These are phyloP conservation scores for Fomitopsis pinicola DNA, from an alignment of 1,284 basidiomycete species.

Conservation along the genomic window DNA sequence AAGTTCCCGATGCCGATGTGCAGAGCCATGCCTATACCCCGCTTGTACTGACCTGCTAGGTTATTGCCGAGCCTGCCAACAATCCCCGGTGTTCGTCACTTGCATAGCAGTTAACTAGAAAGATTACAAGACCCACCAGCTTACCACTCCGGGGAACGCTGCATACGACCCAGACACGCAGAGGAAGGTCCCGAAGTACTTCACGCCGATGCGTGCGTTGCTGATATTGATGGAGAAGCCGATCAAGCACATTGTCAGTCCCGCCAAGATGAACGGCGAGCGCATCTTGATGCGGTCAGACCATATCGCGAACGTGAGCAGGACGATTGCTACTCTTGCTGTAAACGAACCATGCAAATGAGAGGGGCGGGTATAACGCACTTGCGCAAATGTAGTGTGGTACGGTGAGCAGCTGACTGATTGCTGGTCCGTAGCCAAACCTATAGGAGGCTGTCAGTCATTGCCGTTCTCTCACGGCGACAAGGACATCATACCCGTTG, in stretches of 20 bases:
- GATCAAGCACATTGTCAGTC: conserved; percentile 47
- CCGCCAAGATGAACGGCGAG: conserved; percentile 55
- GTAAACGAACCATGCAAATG: neutral
- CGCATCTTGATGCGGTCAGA: conserved; percentile 58
- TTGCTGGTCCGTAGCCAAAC: conserved; percentile 52
- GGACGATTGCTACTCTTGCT: conserved; percentile 39
- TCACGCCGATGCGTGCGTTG: conserved; percentile 41
- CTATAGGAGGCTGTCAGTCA: conserved; percentile 20
- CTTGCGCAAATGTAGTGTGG: conserved; percentile 65
- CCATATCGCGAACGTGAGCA: conserved; percentile 49
- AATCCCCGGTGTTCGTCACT: no score
- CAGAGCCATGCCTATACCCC: no score
- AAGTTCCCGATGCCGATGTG: no score
- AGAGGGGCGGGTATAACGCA: conserved; percentile 15
- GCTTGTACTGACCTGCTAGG: no score
- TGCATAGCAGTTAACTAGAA: no score
- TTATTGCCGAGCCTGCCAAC: no score
- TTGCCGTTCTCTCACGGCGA: neutral
- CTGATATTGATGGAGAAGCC: conserved; percentile 68
- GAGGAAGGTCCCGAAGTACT: conserved; percentile 68
- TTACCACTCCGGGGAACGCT: conserved; percentile 59
- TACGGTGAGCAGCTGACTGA: conserved; percentile 65
- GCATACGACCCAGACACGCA: conserved; percentile 58
- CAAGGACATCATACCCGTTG: conserved; percentile 32
- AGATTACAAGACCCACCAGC: conserved; percentile 44